Evolutionary conservation across 2,329 filamentous ascomycete species (phyloP).

Genomic region (Aspergillus neoniger): DNA sequence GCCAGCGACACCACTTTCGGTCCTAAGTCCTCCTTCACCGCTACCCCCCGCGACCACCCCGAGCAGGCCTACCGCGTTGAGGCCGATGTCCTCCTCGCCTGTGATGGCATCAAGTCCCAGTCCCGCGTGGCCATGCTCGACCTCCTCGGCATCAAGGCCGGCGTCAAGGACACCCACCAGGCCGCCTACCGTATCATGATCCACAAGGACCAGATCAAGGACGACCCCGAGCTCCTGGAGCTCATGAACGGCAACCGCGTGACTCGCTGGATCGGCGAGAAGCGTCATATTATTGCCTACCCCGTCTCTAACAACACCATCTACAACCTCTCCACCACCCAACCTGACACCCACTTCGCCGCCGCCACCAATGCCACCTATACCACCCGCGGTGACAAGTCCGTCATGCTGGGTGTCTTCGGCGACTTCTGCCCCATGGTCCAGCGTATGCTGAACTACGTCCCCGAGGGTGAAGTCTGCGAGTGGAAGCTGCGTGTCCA

Average conservation of each 20-base stretch:
- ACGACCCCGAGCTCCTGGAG: constrained; percentile 54
- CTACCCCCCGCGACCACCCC: constrained; percentile 56
- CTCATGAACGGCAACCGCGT: constrained; percentile 61
- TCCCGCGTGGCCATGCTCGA: constrained; percentile 48
- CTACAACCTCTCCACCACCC: constrained; percentile 66
- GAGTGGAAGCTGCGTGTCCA: constrained; percentile 68
- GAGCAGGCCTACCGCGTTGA: constrained; percentile 51
- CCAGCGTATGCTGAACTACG: constrained; percentile 61
- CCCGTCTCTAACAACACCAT: constrained; percentile 63
- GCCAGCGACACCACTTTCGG: constrained; percentile 61
- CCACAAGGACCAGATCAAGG: constrained; percentile 46
- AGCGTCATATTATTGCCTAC: constrained; percentile 69
- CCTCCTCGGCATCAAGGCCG: constrained; percentile 39
- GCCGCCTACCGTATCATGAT: constrained; percentile 59
- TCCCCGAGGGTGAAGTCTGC: constrained; percentile 65
- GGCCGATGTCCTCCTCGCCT: constrained; percentile 56
- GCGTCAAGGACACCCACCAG: constrained; percentile 53
- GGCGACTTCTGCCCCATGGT: constrained; percentile 63
- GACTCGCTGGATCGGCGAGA: constrained; percentile 66
- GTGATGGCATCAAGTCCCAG: constrained; percentile 57
- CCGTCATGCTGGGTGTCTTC: constrained; percentile 62
- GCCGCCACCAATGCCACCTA: constrained; percentile 62
- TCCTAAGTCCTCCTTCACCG: constrained; percentile 61
- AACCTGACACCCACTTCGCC: constrained; percentile 63
- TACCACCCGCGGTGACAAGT: constrained; percentile 63